Percentiles rank a stretch among this genome's conserved stretches.
Evolutionary conservation across 1,284 basidiomycete genomes (phyloP).

Genomic region (Cryptococcus floricola): DNA sequence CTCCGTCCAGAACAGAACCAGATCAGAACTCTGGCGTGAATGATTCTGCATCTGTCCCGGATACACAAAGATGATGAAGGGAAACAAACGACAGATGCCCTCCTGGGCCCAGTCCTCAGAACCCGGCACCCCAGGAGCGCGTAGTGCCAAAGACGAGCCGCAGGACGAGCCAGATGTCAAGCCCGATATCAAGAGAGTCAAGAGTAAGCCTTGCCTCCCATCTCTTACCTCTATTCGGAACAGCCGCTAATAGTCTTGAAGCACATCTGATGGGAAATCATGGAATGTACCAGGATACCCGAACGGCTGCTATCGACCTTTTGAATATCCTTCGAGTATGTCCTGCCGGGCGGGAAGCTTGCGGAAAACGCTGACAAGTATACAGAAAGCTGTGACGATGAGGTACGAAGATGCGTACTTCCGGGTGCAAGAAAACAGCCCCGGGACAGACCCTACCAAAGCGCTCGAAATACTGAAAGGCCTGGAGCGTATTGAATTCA

Average conservation of each 20-base stretch:
- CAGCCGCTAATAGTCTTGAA: neutral
- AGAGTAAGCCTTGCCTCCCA: slow-evolving; percentile 6
- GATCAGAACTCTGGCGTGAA: too few species aligned
- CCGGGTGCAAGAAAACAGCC: slow-evolving; percentile 30
- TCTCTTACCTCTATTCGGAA: neutral
- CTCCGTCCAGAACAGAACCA: too few species aligned
- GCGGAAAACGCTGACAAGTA: neutral
- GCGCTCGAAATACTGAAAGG: slow-evolving; percentile 40
- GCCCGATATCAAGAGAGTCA: slow-evolving; percentile 7
- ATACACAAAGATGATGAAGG: neutral
- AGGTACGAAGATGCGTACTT: slow-evolving; percentile 33
- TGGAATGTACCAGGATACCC: slow-evolving; percentile 26
- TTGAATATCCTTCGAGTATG: slow-evolving; percentile 31
- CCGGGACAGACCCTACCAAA: slow-evolving; percentile 24
- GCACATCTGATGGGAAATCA: slow-evolving; percentile 10
- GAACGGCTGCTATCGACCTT: slow-evolving; percentile 33
- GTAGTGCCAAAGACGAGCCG: slow-evolving; percentile 10
- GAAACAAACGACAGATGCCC: slow-evolving; percentile 12
- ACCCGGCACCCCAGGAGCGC: slow-evolving; percentile 8
- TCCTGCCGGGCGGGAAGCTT: neutral
- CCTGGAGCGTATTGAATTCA: slow-evolving; percentile 40
- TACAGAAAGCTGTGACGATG: slow-evolving; percentile 30
- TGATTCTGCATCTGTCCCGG: too few species aligned
- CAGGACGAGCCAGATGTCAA: slow-evolving; percentile 2
- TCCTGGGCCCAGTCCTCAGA: slow-evolving; percentile 9